Percentiles rank a stretch among this genome's conserved stretches.
Conservation (phyloP, 2,329 filamentous ascomycete genomes). For the Talaromyces sp. region DNA sequence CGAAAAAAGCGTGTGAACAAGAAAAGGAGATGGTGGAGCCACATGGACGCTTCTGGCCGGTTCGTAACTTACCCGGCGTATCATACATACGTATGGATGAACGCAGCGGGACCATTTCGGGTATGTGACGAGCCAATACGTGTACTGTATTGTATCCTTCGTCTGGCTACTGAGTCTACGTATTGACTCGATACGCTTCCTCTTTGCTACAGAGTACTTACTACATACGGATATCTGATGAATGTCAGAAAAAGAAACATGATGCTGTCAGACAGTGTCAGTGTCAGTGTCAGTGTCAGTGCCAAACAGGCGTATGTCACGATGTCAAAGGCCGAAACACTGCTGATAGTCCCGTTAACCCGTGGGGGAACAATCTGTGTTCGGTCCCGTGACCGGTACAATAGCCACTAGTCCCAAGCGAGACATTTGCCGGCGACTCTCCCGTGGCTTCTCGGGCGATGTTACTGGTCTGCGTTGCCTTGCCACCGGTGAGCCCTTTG, state of each 20-base stretch:
- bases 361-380: constrained; percentile 5
- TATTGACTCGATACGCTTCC: no score
- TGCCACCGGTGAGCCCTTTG: constrained; percentile 2
- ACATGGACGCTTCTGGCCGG: constrained; percentile 16
- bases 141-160: neutral
- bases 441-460: neutral
- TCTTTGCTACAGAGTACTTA: neutral
- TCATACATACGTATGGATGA: neutral
- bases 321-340: neutral
- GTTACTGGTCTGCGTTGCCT: neutral
- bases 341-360: neutral
- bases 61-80: neutral
- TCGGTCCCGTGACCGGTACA: neutral
- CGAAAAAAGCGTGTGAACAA: constrained; percentile 4
- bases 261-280: neutral
- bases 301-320: neutral
- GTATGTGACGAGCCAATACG: constrained; percentile 1
- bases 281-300: neutral
- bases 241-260: neutral
- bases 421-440: neutral
- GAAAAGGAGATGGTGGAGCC: constrained; percentile 11
- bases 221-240: neutral
- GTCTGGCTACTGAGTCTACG: neutral
- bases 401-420: neutral
- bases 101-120: neutral